These are phyloP conservation scores for Cryptococcus depauperatus DNA, from an alignment of 1,284 basidiomycete genomes.

Conservation along the genomic window DNA sequence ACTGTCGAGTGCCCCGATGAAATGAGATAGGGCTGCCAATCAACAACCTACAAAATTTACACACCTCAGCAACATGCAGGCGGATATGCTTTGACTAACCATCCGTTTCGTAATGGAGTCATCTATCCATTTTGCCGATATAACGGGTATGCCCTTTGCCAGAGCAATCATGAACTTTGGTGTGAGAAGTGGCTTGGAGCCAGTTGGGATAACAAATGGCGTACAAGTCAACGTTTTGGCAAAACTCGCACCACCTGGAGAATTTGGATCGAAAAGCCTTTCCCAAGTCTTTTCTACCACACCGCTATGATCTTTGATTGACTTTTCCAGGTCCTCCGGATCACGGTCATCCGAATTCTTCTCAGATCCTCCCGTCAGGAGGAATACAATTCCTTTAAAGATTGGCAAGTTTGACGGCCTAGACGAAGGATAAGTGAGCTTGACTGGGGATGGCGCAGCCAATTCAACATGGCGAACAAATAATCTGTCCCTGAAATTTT, in stretches of 20 bases:
- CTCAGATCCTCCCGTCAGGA: conserved; percentile 9
- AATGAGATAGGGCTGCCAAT: conserved; percentile 61
- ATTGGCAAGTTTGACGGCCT: neutral
- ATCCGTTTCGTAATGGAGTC: conserved; percentile 23
- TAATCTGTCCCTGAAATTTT: conserved; percentile 8
- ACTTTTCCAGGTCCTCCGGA: neutral
- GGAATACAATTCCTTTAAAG: conserved; percentile 8
- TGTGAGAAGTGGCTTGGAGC: conserved; percentile 58
- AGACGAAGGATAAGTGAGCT: conserved; percentile 2
- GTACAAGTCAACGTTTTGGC: conserved; percentile 14
- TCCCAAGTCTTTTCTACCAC: conserved; percentile 58
- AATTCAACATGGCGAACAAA: neutral
- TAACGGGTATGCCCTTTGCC: conserved; percentile 73
- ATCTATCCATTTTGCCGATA: conserved; percentile 58
- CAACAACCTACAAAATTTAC: conserved; percentile 32
- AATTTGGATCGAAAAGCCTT: conserved; percentile 55
- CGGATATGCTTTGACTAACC: conserved; percentile 1
- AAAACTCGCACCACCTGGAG: conserved; percentile 37
- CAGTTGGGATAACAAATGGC: conserved; percentile 60
- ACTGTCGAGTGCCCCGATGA: conserved; percentile 58
- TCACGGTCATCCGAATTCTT: neutral
- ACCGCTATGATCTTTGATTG: conserved; percentile 53
- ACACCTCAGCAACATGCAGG: neutral
- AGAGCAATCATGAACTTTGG: conserved; percentile 72
- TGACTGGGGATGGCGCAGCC: neutral